Evolutionary conservation across 78 protist species (phyloP).

Genomic region (Chrysochromulina parva): DNA sequence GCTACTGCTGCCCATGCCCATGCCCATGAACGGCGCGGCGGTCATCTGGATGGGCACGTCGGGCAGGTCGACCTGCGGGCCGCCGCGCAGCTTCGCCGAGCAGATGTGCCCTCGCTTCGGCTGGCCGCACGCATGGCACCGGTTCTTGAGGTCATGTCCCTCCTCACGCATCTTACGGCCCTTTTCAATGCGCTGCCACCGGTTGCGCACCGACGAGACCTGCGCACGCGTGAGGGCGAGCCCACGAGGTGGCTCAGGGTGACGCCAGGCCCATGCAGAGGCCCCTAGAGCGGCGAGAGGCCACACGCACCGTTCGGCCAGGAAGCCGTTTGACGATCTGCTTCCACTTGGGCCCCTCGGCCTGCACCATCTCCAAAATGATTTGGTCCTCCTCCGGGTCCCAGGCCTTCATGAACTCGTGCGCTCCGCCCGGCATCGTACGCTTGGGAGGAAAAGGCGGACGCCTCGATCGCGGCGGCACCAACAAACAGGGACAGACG

Average conservation of each 20-base stretch:
- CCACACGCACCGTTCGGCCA: neutral
- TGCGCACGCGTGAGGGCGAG: too few species aligned
- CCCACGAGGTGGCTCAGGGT: too few species aligned
- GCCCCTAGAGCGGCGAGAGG: too few species aligned
- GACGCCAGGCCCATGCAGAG: too few species aligned
- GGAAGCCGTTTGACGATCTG: neutral
- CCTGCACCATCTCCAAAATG: neutral
- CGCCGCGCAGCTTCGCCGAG: neutral
- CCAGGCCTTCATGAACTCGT: neutral
- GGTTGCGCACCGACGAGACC: constrained; percentile 3
- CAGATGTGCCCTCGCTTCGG: constrained; percentile 17
- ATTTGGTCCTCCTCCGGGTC: neutral
- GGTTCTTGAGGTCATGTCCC: neutral
- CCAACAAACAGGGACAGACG: too few species aligned
- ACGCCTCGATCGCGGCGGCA: too few species aligned
- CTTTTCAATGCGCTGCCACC: neutral
- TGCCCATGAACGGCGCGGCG: too few species aligned
- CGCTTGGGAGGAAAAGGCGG: too few species aligned
- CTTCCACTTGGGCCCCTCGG: neutral
- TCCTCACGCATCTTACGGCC: constrained; percentile 16
- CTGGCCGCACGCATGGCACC: constrained; percentile 19
- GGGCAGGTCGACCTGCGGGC: neutral
- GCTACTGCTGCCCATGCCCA: too few species aligned
- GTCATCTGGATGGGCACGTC: too few species aligned
- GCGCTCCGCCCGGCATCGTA: neutral